Evolutionary conservation across 768 basidiomycete genomes (phyloP), one percentile per base, ranked within the genome.

Genomic region (Termitomyces sp.): DNA sequence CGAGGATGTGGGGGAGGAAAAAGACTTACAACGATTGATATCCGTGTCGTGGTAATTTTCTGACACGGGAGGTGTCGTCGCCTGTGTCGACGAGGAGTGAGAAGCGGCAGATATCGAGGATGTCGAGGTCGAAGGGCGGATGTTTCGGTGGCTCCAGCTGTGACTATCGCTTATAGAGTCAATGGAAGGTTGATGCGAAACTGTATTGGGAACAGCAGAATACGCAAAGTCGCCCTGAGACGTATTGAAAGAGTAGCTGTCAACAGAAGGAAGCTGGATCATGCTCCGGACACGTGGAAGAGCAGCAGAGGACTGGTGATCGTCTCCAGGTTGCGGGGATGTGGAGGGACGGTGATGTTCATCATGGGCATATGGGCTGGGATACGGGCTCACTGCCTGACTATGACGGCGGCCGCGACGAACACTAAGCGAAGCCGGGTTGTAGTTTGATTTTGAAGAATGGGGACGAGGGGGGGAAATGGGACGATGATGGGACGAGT

Each of bases 351-450:
- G 82, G 60, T 85, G 83, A 52, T 83, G 79, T 40, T 80, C 81
- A 46, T 80, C 75, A 55, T 86, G 81, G 58, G 85, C 86, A 70
- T 92, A 93, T 46, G 90, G 89, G 60, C 84, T 87, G 18, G 91
- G 91, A 71, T 93, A 93, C 13, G 91, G 91, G 65, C 85, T 88
- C 79, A 93, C 86, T 0, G 90, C 91, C 69, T 93, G 91, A 68
- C 87, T 90, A 70, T 92, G 91, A 57, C 91, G 81, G 45, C 91
- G 80, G 46, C 81, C 80, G 32, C 91, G 80, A 28, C 89, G 83
- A 36, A 92, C 80, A 68, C 87, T 85, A 54, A 90, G 71, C 16
- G 86, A 82, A 24, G 73, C 76, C 6, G 77, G 69, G 41, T 73
- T 74, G 58, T 78, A 79, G 62, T 76, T 80, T 32, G 81, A 80